Evolutionary conservation across 306 rosid genomes (phyloP), one percentile per base, ranked within the genome.

Genomic region (Vachellia pachyceras): DNA sequence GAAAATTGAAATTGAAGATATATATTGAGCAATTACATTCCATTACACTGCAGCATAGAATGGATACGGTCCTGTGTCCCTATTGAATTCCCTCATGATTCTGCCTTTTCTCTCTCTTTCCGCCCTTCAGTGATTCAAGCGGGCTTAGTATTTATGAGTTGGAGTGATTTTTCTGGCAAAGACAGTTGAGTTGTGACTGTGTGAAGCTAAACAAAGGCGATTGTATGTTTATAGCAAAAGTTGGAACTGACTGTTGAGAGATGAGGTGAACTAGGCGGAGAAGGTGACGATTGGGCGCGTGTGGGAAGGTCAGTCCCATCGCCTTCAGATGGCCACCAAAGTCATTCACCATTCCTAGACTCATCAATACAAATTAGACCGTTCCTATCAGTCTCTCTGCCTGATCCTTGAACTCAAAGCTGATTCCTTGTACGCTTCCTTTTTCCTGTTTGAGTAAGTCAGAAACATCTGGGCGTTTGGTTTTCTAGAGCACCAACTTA

Each of bases 351-450:
- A 22, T 29, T 29, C 1, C 33, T 2, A 29, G 0, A 41, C 60
- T 71, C 18, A 22, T 23, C 37, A 1, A 69, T 5, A 22, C 35
- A 40, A 41, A 68, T 33, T 58, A 3, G 3, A 29, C 63, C 23
- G 7, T 55, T 18, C 10, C 12, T 18, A 13, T 39, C 49, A 12
- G 60, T 33, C 37, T 41, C 76, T 13, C 35, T 0, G 17, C 1
- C 68, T 5, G 3, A 41, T 45, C 42, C 18, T 49, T 72, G 23
- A 9, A 4, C 9, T 4, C 23, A 9, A 64, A 63, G 63, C 44
- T 40, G 37, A 29, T 61, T 72, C 25, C 75, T 82, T 77, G 82
- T n/a, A 47, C 74, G 78, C 29, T 82, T 55, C 20, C 63, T 7
- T 20, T 8, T 55, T 20, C 20, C n/a, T 55, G 25, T 7, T 42